Evolutionary conservation across 345 rosid species (phyloP).

Genomic region (Rubroshorea leprosula): DNA sequence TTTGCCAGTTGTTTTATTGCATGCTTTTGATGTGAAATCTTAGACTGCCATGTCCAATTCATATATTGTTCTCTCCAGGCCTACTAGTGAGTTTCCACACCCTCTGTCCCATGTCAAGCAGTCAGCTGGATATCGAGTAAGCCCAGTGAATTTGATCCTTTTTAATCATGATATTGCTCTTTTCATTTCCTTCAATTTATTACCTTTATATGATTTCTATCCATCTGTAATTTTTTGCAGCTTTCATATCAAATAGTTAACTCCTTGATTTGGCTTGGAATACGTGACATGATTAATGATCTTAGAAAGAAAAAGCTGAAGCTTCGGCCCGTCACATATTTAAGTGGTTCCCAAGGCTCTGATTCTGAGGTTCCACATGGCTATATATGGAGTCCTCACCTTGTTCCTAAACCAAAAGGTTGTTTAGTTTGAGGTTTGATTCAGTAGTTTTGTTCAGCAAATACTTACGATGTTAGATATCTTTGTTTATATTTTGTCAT

Average conservation of each 20-base stretch:
- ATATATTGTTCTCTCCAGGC: slow-evolving; percentile 43
- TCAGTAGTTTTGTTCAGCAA: not conserved
- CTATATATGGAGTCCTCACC: slow-evolving; percentile 99
- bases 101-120: slow-evolving; percentile 99
- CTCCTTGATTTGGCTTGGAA: slow-evolving; percentile 98
- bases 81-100: slow-evolving; percentile 97
- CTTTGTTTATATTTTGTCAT: not conserved
- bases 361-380: slow-evolving; percentile 90
- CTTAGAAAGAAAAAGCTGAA: slow-evolving; percentile 82
- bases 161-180: not conserved
- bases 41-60: slow-evolving; percentile 21
- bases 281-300: slow-evolving; percentile 95
- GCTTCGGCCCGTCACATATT: slow-evolving; percentile 94
- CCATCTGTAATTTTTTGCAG: slow-evolving; percentile 30
- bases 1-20: slow-evolving; percentile 16
- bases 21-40: slow-evolving; percentile 25
- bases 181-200: not conserved
- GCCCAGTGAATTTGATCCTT: slow-evolving; percentile 18
- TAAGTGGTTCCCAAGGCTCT: slow-evolving; percentile 94
- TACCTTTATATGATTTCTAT: slow-evolving; percentile 1
- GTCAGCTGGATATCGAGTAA: slow-evolving; percentile 94
- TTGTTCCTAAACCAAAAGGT: slow-evolving; percentile 99
- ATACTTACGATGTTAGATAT: not conserved
- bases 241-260: slow-evolving; percentile 97
- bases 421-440: slow-evolving; percentile 11